phyloP scores from a whole-genome alignment of 768 basidiomycete species.

The Gautieria morchelliformis region DNA sequence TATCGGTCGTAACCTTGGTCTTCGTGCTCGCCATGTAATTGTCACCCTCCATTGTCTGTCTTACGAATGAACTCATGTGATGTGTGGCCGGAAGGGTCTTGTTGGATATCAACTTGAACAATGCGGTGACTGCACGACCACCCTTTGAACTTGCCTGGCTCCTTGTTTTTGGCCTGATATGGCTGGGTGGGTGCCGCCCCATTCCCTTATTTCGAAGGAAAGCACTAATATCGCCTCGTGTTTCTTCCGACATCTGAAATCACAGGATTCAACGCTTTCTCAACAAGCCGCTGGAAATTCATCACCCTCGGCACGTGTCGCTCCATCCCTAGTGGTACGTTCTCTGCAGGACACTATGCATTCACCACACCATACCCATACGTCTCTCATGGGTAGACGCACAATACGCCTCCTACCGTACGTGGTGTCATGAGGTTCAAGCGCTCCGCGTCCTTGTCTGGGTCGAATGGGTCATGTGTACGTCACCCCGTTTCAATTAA shows the following conservation, averaged over 20 bases:
- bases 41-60: background rate
- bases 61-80: background rate
- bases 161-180: constrained; percentile 37
- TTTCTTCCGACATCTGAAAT: background rate
- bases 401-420: constrained; percentile 34
- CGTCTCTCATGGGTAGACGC: background rate
- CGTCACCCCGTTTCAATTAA: constrained; percentile 16
- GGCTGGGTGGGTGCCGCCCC: constrained; percentile 36
- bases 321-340: constrained; percentile 36
- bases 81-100: constrained; percentile 24
- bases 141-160: constrained; percentile 40
- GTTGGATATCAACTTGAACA: constrained; percentile 32
- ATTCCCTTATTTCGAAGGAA: too few species aligned
- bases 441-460: constrained; percentile 50
- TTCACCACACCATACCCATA: background rate
- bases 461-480: constrained; percentile 46
- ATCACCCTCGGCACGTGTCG: constrained; percentile 37
- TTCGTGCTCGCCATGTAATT: constrained; percentile 29
- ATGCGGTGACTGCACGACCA: constrained; percentile 36
- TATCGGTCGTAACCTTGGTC: constrained; percentile 42
- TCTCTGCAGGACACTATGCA: background rate
- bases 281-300: constrained; percentile 44
- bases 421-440: constrained; percentile 47
- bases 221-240: background rate
- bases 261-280: constrained; percentile 49